phyloP scores from a whole-genome alignment of 805 yeast genomes.

The Pichia nanzhaoensis region DNA sequence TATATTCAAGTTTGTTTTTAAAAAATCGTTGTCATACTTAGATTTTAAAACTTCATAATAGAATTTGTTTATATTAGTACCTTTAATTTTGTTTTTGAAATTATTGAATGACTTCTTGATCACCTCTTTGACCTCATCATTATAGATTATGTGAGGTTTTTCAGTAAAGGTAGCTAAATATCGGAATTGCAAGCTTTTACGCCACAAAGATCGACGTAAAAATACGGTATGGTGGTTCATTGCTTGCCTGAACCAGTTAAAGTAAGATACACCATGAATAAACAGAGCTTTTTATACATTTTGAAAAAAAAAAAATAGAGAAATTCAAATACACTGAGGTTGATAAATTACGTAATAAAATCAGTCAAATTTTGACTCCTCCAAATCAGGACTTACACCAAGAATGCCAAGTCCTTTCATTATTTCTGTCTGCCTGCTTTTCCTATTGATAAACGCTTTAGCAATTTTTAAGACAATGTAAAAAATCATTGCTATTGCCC shows the following conservation, averaged over 20 bases:
- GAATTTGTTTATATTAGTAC: conserved; percentile 3
- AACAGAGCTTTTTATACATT: not conserved
- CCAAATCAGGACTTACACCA: conserved; percentile 12
- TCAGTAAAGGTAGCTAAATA: not conserved
- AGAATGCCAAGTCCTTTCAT: conserved; percentile 16
- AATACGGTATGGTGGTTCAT: not conserved
- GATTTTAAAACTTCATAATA: conserved; percentile 11
- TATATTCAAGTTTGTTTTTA: conserved; percentile 8
- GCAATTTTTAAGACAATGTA: not conserved
- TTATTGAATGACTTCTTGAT: conserved; percentile 10
- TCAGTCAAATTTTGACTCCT: conserved; percentile 13
- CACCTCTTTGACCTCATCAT: conserved; percentile 4
- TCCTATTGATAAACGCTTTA: not conserved
- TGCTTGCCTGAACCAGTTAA: no score
- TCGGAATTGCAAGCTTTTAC: not conserved
- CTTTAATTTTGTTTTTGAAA: conserved; percentile 11
- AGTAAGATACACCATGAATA: no score
- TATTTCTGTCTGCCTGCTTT: conserved; percentile 9
- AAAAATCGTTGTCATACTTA: conserved; percentile 8
- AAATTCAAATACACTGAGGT: no score
- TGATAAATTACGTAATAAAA: no score
- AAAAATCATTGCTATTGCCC: not conserved
- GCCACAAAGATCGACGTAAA: not conserved
- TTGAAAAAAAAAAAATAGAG: no score
- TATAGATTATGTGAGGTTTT: not conserved